Evolutionary conservation across 495 filamentous ascomycete genomes (phyloP).

Genomic region (Gamarada debralockiae): DNA sequence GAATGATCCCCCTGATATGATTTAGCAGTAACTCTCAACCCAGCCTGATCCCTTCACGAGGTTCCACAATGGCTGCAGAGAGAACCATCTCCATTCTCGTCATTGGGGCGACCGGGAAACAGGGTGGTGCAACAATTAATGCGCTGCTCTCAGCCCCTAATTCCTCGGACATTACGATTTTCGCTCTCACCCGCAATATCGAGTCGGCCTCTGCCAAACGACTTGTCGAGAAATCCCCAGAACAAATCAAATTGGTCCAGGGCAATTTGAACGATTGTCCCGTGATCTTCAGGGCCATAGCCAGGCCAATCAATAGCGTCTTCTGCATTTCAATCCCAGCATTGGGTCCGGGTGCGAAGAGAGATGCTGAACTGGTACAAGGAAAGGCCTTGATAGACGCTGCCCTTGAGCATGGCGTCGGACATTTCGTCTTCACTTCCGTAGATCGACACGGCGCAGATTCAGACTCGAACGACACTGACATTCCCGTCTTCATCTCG

Average conservation of each 20-base stretch:
- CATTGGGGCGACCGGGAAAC: too few relatives aligned
- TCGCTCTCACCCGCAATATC: conserved; percentile 63
- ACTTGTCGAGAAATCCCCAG: conserved; percentile 38
- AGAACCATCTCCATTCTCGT: too few relatives aligned
- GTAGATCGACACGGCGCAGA: conserved; percentile 74
- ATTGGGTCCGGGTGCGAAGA: conserved; percentile 39
- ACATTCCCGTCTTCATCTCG: conserved; percentile 61
- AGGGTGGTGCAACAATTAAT: too few relatives aligned
- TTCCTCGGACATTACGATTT: too few relatives aligned
- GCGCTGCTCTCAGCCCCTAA: too few relatives aligned
- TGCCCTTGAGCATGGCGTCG: conserved; percentile 50
- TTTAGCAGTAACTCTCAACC: too few relatives aligned
- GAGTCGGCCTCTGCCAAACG: conserved; percentile 46
- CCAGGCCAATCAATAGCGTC: conserved; percentile 36
- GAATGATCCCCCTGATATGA: too few relatives aligned
- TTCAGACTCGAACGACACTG: conserved; percentile 50
- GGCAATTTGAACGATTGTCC: conserved; percentile 27
- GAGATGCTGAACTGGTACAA: conserved; percentile 47
- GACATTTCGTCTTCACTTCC: conserved; percentile 63
- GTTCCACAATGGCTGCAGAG: too few relatives aligned
- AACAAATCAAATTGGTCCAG: conserved; percentile 11
- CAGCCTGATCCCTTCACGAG: too few relatives aligned
- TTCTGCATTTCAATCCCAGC: conserved; percentile 39
- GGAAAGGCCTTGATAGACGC: conserved; percentile 61
- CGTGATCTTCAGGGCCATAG: conserved; percentile 36